A percentile compares a stretch with the other conserved stretches of the same genome.
phyloP scores from a whole-genome alignment of 495 filamentous ascomycete species.

The Aspergillus sclerotioniger region DNA sequence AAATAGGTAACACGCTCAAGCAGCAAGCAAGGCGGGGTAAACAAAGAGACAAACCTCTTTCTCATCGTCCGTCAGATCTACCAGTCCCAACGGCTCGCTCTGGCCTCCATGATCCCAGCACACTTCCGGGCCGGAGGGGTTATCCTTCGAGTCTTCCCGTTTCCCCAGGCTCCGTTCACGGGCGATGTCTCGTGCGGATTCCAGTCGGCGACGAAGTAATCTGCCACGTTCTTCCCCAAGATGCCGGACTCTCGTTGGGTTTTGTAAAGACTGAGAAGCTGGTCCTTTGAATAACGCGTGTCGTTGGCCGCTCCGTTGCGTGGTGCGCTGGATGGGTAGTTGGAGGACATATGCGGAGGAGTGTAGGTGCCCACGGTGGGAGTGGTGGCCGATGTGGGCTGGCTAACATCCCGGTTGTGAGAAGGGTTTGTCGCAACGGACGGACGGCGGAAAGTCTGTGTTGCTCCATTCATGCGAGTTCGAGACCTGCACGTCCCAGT shows the following conservation, averaged over 20 bases:
- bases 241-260: slow-evolving; percentile 54
- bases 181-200: slow-evolving; percentile 66
- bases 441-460: slow-evolving; percentile 81
- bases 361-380: slow-evolving; percentile 57
- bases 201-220: slow-evolving; percentile 74
- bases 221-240: slow-evolving; percentile 61
- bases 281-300: slow-evolving; percentile 75
- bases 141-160: slow-evolving; percentile 63
- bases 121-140: slow-evolving; percentile 66
- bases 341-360: slow-evolving; percentile 58
- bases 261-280: slow-evolving; percentile 75
- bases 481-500: slow-evolving; percentile 52
- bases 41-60: slow-evolving; percentile 61
- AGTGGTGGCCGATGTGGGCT: slow-evolving; percentile 48
- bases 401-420: slow-evolving; percentile 48
- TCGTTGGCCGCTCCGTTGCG: slow-evolving; percentile 58
- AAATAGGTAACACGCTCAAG: not conserved
- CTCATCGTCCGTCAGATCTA: slow-evolving; percentile 79
- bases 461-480: slow-evolving; percentile 71
- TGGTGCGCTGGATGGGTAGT: slow-evolving; percentile 38
- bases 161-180: slow-evolving; percentile 70
- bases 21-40: slow-evolving; percentile 8
- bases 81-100: slow-evolving; percentile 68
- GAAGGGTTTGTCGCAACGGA: slow-evolving; percentile 66
- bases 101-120: slow-evolving; percentile 86